Base-by-base conservation (phyloP, 1,139 yeast genomes). In the Geotrichum bryndzae region DNA sequence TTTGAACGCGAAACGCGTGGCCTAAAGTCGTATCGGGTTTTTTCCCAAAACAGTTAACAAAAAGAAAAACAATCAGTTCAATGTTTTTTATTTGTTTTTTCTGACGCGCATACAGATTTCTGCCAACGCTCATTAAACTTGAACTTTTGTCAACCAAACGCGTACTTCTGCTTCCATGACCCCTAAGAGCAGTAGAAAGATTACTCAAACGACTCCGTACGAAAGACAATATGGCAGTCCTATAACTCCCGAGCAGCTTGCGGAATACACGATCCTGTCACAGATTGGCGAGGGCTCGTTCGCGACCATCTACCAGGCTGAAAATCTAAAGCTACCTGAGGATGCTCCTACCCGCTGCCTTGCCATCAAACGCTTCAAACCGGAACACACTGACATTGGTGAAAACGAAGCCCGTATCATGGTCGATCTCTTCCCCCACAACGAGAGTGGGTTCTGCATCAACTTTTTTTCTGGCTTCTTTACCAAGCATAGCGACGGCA, bases 341-440 rank as follows among this genome's bases (percentile, higher is more conserved):
- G 57, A 61, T 15, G 51, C 61, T 1, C 66, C 64, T n/a, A 31
- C 60, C 27, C 38, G 67, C 27, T 64, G 66, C 51, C 56, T 66
- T 3, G 67, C 66, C 5, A 58, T 66, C 33, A 66, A 66, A 45
- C 53, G 65, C 11, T 54, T 66, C 55, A 56, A 64, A 33, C 55
- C 56, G 48, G 57, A 60, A 7, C 59, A 53, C 41, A 51, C 50
- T 27, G 57, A 45, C 2, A 56, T 59, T 27, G 68, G 67, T 13
- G 58, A 54, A 33, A 66, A 65, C 23, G 68, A 66, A 41, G 59
- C 62, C 10, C 58, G 56, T 13, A 55, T 64, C 11, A 53, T 66
- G 57, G 22, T 45, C 5, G 18, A 27, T 2, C 45, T 53, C 8
- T 38, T 35, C 15, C 22, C 23, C 23, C 46, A 23, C 29, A 35